phyloP scores from a whole-genome alignment of 1,139 yeast species.

The Candida buenavistaensis region DNA sequence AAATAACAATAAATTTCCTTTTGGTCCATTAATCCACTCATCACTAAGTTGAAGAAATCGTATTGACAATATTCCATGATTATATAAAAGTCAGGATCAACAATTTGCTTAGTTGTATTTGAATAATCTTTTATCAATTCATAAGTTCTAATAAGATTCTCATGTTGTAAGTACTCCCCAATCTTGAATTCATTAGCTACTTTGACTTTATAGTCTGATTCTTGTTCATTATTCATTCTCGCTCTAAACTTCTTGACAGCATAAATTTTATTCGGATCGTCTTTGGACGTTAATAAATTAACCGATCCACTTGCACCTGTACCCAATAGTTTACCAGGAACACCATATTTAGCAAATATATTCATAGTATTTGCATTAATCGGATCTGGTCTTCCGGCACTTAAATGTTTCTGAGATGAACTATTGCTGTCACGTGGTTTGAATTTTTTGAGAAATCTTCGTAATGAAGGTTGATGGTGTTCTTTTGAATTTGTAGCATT shows the following conservation, averaged over 20 bases:
- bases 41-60: conserved; percentile 75
- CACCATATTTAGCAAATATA: conserved; percentile 53
- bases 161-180: conserved; percentile 61
- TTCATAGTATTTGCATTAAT: conserved; percentile 19
- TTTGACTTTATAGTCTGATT: conserved; percentile 56
- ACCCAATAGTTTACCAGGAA: conserved; percentile 57
- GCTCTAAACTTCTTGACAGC: conserved; percentile 73
- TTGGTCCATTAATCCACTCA: conserved; percentile 64
- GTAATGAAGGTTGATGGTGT: conserved; percentile 31
- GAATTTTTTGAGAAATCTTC: conserved; percentile 40
- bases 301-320: conserved; percentile 83
- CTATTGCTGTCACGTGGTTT: conserved; percentile 20
- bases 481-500: conserved; percentile 12
- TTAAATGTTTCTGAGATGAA: not conserved
- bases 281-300: conserved; percentile 49
- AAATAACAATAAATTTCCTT: conserved; percentile 67
- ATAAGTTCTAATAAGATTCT: conserved; percentile 62
- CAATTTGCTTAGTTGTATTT: conserved; percentile 26
- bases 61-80: conserved; percentile 77
- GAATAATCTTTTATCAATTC: conserved; percentile 52
- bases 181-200: conserved; percentile 68
- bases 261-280: conserved; percentile 48
- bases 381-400: conserved; percentile 12
- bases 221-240: conserved; percentile 51
- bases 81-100: conserved; percentile 49